Evolutionary conservation across 164 flowering plant genomes (phyloP), one percentile per base, ranked within the genome.

Genomic region (Vitis vinifera): DNA sequence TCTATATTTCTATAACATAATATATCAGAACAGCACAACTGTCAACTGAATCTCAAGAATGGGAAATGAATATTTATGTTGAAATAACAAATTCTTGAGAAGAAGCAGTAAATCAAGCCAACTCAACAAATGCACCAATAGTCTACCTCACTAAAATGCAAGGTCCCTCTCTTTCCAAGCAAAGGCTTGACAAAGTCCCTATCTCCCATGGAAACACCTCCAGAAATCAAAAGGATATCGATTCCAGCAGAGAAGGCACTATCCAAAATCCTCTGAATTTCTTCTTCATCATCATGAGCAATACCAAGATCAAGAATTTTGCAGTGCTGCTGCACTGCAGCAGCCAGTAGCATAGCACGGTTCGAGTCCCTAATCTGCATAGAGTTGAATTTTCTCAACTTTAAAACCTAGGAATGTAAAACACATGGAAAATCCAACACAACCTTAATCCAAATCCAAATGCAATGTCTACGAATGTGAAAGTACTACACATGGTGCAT

Each of bases 181-280:
- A 92, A 73, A 66, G 94, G 98, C 76, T 93, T 95, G 68, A 95
- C 90, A 71, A 81, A 89, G 79, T 92, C 99, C 79, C 85, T 84
- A 78, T 95, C 99, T 48, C 99, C 99, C 99, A 95, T 95, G 50
- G 99, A 92, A 78, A 95, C 98, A 76, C 99, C 99, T 62, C 99
- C 99, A 75, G 99, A 92, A 73, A 93, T 92, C 61, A 92, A 47
- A 73, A 95, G 81, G 56, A 95, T 84, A 76, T 95, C 78, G 60
- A 85, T 78, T 51, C 87, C 93, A 77, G 88, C 55, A 68, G 89
- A 77, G 59, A 88, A 69, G 44, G 93, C 94, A 68, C 10, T 66
- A 61, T 90, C 90, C 47, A 94, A 51, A 59, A 84, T 68, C 73
- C 59, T 83, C 71, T 85, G 91, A 57, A 89, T 86, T 63, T 90